Base-by-base conservation (phyloP, 2,329 filamentous ascomycete genomes). In the Diaporthe sp. region DNA sequence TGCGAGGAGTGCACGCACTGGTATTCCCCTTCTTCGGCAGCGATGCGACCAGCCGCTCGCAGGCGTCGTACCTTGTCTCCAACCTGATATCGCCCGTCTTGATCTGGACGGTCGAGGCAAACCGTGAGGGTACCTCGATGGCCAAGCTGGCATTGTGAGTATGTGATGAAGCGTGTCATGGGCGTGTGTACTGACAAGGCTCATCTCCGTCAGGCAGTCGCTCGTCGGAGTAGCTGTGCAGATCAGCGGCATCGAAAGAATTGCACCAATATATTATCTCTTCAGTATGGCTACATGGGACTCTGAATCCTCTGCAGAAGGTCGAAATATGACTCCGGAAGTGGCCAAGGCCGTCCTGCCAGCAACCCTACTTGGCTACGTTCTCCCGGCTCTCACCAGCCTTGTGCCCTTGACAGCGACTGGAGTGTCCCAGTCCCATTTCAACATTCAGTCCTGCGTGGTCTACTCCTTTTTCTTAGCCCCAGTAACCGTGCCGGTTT, bases 241-340 rank as follows among this genome's bases (percentile, higher is more conserved):
- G 12, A 17, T 75, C 12, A 28, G 67, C 34, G 75, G 75, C 46
- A 75, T 76, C 3, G 73, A 62, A 8, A 65, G 39, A 10, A 49
- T 67, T 12, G 75, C 75, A 25, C 73, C 75, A 5, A 62, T 75
- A n/a, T 76, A 71, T 34, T 76, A 75, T n/a, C 60, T 75, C 4
- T 17, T 37, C 17, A 68, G 37, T 22, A 57, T 75, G 28, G 37
- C 51, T 39, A 17, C 49, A 25, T 34, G 44, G 53, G 34, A 67
- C 10, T 17, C 19, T 34, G 9, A 0, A 25, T 8, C 37, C 1
- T 13, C n/a, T 1, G 15, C n/a, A 5, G 22, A n/a, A 51, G 5
- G 28, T 28, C n/a, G 17, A 1, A 57, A 9, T 1, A 44, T 75
- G 2, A 9, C 67, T 12, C 57, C 57, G 7, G 68, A 67, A 42